Evolutionary conservation across 2,329 filamentous ascomycete species (phyloP).

Genomic region (Hyphodiscus sp.): DNA sequence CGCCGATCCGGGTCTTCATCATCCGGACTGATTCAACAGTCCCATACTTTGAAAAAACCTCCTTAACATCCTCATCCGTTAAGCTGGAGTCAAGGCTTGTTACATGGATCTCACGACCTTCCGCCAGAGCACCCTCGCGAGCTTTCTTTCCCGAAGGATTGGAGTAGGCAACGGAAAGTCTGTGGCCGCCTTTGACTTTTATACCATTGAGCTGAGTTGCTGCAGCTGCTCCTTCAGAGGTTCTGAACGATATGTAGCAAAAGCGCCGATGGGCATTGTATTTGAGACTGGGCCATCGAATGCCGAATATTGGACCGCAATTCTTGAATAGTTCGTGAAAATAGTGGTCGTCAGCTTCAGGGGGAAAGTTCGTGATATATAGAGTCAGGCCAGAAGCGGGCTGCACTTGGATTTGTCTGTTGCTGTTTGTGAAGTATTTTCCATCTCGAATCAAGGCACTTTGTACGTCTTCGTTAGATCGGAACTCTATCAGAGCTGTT

Average conservation of each 20-base stretch:
- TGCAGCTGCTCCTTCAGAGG: constrained; percentile 57
- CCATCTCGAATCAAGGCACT: constrained; percentile 76
- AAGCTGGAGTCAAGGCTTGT: constrained; percentile 58
- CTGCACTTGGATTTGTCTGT: constrained; percentile 65
- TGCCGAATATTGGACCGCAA: constrained; percentile 75
- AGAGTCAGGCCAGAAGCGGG: constrained; percentile 74
- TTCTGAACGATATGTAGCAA: constrained; percentile 89
- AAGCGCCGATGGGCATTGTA: constrained; percentile 85
- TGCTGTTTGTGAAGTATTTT: constrained; percentile 70
- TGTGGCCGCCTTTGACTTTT: constrained; percentile 59
- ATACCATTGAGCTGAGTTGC: constrained; percentile 70
- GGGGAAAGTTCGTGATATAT: constrained; percentile 86
- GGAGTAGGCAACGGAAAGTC: constrained; percentile 74
- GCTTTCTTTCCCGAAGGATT: constrained; percentile 72
- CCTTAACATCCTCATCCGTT: constrained; percentile 61
- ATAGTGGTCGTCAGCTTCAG: constrained; percentile 64
- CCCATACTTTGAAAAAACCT: constrained; percentile 70
- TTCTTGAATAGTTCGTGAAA: constrained; percentile 62
- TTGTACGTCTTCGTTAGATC: constrained; percentile 69
- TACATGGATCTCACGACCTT: constrained; percentile 80
- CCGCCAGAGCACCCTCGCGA: constrained; percentile 73
- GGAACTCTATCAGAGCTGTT: constrained; percentile 80
- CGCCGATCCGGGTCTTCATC: constrained; percentile 59
- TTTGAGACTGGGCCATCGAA: constrained; percentile 88
- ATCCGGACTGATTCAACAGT: constrained; percentile 67